Evolutionary conservation across 345 rosid genomes (phyloP).

Genomic region (Sisymbrium altissimum): DNA sequence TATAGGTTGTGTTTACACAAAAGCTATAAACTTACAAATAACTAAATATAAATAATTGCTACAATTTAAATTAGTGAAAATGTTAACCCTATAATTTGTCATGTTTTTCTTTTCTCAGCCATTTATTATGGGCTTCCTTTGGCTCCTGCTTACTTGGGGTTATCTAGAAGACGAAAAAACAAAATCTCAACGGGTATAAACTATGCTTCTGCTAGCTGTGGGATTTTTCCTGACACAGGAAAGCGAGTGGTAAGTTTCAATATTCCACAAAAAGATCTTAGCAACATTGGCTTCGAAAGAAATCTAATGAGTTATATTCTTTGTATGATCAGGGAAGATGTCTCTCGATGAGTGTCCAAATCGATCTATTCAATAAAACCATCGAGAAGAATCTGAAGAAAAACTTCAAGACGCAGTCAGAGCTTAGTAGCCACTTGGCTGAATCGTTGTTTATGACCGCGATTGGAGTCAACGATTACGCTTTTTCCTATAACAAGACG

Average conservation of each 20-base stretch:
- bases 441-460: conserved; percentile 24
- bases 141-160: conserved; percentile 29
- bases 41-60: not conserved
- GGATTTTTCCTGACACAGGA: conserved; percentile 22
- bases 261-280: too few relatives aligned
- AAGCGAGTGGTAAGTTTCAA: conserved; percentile 5
- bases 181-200: conserved; percentile 30
- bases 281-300: too few relatives aligned
- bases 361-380: conserved; percentile 18
- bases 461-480: conserved; percentile 32
- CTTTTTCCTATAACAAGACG: not conserved
- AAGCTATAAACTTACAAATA: not conserved
- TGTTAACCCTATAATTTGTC: not conserved
- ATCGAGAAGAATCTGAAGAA: conserved; percentile 17
- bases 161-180: conserved; percentile 18
- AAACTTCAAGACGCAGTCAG: conserved; percentile 4
- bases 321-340: conserved; percentile 27
- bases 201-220: conserved; percentile 39
- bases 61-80: not conserved
- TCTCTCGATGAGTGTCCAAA: conserved; percentile 31
- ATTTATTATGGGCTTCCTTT: conserved; percentile 31
- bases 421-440: conserved; percentile 20
- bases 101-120: conserved; percentile 1
- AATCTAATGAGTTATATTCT: not conserved
- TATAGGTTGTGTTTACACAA: not conserved